Base-by-base conservation (phyloP, 2,329 filamentous ascomycete genomes). In the Pyrenophora graminea region DNA sequence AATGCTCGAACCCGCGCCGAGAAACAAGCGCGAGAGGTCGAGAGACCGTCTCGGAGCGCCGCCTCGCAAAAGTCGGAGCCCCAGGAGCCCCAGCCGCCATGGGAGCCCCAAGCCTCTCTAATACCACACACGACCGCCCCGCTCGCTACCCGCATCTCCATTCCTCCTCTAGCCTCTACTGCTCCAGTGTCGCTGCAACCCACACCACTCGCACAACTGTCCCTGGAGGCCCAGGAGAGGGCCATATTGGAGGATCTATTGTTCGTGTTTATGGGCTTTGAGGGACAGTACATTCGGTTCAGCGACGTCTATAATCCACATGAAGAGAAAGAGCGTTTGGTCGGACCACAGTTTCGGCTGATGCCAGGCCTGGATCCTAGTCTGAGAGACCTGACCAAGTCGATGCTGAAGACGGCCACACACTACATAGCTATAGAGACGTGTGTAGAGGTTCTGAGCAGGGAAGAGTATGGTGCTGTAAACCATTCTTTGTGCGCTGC, bases 401-500 rank as follows among this genome's bases (percentile, higher is more conserved):
- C 90, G 0, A 96, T 97, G 88, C 79, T 99, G 58, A 92, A 89
- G 70, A 95, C 96, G 82, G 93, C 94, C 5, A 94, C 90, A 0
- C 91, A 97, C 72, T 96, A 97, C 73, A 88, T 86, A 39, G 92
- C 94, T 0, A 81, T 97, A 32, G 91, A 97, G 67, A 86, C 90
- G 3, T 97, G 97, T 72, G 87, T 97, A 42, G 93, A 99, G 67
- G 89, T 97, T 1, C 91, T 97, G 71, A 96, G 92, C 70, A 82
- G 91, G 36, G 90, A 94, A 44, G 90, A 97, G 69, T 97, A 93
- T 73, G 94, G 94, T 7, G 87, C 90, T 17, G 93, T 99, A 55
- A 97, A 95, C 69, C 94, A 99, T 75, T 92, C 94, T 1, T 79
- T 99, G 27, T 97, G 94, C 73, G 93, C 94, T n/a, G 89, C 93